Evolutionary conservation across 2,329 filamentous ascomycete species (phyloP), one percentile per base, ranked within the genome.

Genomic region (Exophiala sp.): DNA sequence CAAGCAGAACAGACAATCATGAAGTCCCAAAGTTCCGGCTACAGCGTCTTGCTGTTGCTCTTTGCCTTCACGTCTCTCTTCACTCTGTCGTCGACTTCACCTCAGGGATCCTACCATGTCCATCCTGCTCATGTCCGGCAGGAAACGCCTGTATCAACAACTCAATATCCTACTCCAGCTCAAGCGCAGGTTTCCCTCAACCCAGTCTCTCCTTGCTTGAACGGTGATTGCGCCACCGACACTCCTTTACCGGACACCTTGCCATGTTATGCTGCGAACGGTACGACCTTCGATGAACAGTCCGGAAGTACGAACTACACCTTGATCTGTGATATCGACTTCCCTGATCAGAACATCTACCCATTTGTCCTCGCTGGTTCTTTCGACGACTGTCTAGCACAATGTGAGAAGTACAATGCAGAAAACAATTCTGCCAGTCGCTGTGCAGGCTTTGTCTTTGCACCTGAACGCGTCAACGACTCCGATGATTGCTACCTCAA

Each of bases 401-500:
- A 61, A 21, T 68, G 65, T 46, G 61, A 66, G 47, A 45, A 48
- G 10, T 65, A 55, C 53, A 67, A 67, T 43, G 24, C 36, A 16
- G 40, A 51, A 14, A 52, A 58, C 14, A 39, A 36, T 33, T 34
- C 52, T 39, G 57, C 52, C 9, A 44, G 12, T 40, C 45, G 29
- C 24, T 66, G 63, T 35, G 46, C 55, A 3, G 63, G 64, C 7
- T 63, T 64, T 47, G 51, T 67, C 10, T 68, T 63, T 52, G 59
- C 63, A 7, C 63, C 63, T 5, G 62, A 60, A 20, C 61, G 62
- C 14, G 24, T 57, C 20, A 50, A 55, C 33, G 52, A 58, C 44
- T 53, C 60, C 12, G 61, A 66, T 34, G 57, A 68, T 56, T 68
- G 66, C 58, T 67, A 67, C 46, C 60, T 67, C 21, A 67, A 68